Percentiles rank a stretch among this genome's conserved stretches.
Conservation (phyloP, 345 rosid genomes). For the Mallotus nudiflorus region DNA sequence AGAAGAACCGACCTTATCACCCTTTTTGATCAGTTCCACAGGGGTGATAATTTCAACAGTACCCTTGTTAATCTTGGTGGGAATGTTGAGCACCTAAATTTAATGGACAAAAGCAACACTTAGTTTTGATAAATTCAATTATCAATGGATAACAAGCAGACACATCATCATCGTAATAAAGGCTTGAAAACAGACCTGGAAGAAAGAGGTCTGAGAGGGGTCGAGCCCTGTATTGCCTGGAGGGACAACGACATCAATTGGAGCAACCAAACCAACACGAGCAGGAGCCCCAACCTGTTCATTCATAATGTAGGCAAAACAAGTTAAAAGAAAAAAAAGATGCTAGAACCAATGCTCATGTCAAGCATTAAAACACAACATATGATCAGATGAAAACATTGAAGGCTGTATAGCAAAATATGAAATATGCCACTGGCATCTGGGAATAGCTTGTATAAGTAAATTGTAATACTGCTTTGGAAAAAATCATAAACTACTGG, state of each 20-base stretch:
- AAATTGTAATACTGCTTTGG: too few species aligned
- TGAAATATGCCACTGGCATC: too few species aligned
- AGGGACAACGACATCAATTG: slow-evolving; percentile 88
- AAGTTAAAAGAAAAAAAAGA: too few species aligned
- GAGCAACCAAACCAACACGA: slow-evolving; percentile 94
- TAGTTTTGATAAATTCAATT: neutral
- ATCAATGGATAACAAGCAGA: neutral
- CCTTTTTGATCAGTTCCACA: slow-evolving; percentile 92
- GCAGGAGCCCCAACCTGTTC: slow-evolving; percentile 97
- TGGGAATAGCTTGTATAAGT: too few species aligned
- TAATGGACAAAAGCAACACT: neutral
- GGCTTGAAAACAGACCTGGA: slow-evolving; percentile 54
- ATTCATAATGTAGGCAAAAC: neutral
- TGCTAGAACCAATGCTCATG: too few species aligned
- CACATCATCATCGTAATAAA: neutral
- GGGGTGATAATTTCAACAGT: slow-evolving; percentile 94
- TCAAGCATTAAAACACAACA: too few species aligned
- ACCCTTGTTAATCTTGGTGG: slow-evolving; percentile 99
- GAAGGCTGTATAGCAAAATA: too few species aligned
- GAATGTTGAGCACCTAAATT: slow-evolving; percentile 78
- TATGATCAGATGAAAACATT: too few species aligned
- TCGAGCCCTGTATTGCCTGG: slow-evolving; percentile 98
- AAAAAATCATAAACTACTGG: too few species aligned
- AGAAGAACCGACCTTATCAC: slow-evolving; percentile 94
- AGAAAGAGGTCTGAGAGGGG: slow-evolving; percentile 96